Evolutionary conservation across 352 stramenopile species (phyloP), one percentile per base, ranked within the genome.

Genomic region (Sclerospora graminicola): DNA sequence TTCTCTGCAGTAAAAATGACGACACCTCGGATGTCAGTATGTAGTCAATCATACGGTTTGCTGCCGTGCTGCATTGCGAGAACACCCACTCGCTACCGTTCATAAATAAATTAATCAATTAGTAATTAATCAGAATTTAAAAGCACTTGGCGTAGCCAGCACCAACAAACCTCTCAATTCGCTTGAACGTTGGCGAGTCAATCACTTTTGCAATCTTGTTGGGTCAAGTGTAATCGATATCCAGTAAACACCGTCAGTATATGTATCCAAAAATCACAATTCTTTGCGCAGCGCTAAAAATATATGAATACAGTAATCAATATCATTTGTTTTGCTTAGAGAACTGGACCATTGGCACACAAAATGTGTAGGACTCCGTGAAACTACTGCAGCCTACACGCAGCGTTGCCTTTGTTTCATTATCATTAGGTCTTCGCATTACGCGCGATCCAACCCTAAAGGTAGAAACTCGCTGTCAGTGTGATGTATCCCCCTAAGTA

Each of bases 171-270:
- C 75, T 90, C 30, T 90, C 79, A 49, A 90, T 88, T 36, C 73
- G 73, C 57, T 90, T 90, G 49, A 90, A 90, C 18, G 76, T 90
- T 8, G 79, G 79, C 19, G 79, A 90, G 31, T 90, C 71, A 29
- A 90, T 85, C 11, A 75, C 72, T 42, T 82, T 84, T 32, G 64
- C 64, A 42, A 90, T 75, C 38, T 85, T 86, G 39, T 79, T 62
- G 5, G 79, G 79, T 42, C 68, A 81, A 41, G 7, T 47, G 13
- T 32, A 16, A 33, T 8, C 19, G 15, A 23, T 9, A 15, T 16
- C 21, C 32, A 23, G 9, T 21, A 8, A 28, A 16, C 18, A 38
- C 14, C 15, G 23, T n/a, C 10, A 20, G 31, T 23, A 35, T 8
- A 4, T 11, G 19, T 5, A 21, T n/a, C 15, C 5, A 37, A 33